Conservation (phyloP, 768 basidiomycete species). For the Neoboletus brunneissimus region DNA sequence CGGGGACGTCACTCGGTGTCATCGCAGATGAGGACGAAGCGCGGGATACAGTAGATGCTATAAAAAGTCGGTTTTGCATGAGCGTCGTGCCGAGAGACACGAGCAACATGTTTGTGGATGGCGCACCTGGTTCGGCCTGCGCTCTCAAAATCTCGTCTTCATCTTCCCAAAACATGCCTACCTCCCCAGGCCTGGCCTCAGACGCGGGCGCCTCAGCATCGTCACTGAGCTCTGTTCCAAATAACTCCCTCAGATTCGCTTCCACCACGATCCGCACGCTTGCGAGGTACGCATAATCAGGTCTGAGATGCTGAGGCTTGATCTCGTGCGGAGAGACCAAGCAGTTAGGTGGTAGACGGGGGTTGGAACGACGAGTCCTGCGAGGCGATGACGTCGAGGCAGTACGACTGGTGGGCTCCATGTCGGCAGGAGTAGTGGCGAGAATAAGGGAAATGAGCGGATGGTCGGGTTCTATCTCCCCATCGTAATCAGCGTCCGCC, state of each 20-base stretch:
- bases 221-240: constrained; percentile 8
- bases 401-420: neutral
- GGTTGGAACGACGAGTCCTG: constrained; percentile 19
- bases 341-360: constrained; percentile 14
- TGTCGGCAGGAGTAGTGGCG: neutral
- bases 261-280: constrained; percentile 52
- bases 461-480: constrained; percentile 14
- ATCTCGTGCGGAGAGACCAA: constrained; percentile 19
- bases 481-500: neutral
- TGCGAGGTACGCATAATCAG: constrained; percentile 53
- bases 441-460: constrained; percentile 14
- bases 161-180: constrained; percentile 29
- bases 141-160: constrained; percentile 19
- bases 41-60: neutral
- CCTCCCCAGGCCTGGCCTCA: constrained; percentile 1
- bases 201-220: neutral
- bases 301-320: constrained; percentile 33
- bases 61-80: neutral
- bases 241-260: constrained; percentile 45
- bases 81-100: neutral
- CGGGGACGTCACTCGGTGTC: neutral
- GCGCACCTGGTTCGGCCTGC: constrained; percentile 3
- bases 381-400: constrained; percentile 8
- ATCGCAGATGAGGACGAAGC: neutral
- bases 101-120: neutral